phyloP scores from a whole-genome alignment of 495 filamentous ascomycete species.

The Wilcoxina mikolae region DNA sequence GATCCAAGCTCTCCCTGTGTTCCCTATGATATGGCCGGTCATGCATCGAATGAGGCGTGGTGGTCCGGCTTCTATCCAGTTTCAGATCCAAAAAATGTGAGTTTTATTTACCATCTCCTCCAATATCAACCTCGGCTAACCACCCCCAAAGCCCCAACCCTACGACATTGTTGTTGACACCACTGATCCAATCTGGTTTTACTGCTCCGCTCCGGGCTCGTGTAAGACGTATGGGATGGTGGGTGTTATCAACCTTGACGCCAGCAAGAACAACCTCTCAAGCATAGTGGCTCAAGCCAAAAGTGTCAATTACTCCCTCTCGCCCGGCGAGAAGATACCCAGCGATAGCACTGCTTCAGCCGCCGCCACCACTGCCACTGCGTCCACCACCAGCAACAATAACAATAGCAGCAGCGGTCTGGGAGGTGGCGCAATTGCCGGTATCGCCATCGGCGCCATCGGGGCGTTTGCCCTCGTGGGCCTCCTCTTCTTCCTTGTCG shows the following conservation, averaged over 20 bases:
- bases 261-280: conserved; percentile 23
- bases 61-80: conserved; percentile 31
- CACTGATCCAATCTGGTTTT: conserved; percentile 37
- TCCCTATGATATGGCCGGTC: conserved; percentile 31
- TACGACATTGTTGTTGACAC: conserved; percentile 34
- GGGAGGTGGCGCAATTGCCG: conserved; percentile 34
- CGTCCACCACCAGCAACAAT: not conserved
- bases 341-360: conserved; percentile 13
- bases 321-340: conserved; percentile 32
- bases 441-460: conserved; percentile 34
- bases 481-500: conserved; percentile 32
- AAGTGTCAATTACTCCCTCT: conserved; percentile 29
- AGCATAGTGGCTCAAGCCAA: conserved; percentile 25
- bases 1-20: conserved; percentile 36
- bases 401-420: conserved; percentile 13
- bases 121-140: not conserved
- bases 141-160: conserved; percentile 32
- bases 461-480: conserved; percentile 30
- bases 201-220: conserved; percentile 34
- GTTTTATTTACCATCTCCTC: conserved; percentile 12
- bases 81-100: conserved; percentile 14
- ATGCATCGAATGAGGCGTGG: conserved; percentile 19
- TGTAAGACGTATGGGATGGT: conserved; percentile 35
- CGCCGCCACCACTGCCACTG: not conserved
- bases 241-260: conserved; percentile 32